A percentile compares a stretch with the other conserved stretches of the same genome.
Conservation (phyloP, 202 grass and related monocot species). For the Zizania palustris region DNA sequence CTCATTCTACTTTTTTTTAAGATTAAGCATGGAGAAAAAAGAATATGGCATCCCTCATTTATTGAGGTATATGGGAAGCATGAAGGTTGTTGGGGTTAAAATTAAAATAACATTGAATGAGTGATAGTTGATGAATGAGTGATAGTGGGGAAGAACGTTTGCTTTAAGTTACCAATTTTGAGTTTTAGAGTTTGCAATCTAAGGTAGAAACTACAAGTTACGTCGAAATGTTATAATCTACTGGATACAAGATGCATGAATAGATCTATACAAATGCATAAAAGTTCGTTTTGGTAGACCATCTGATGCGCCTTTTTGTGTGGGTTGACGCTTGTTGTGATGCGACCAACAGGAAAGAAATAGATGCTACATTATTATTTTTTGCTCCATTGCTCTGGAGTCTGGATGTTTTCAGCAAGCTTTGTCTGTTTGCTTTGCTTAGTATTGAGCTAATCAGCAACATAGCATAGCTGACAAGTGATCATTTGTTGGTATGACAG, state of each 20-base stretch:
- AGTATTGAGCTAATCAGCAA: background rate
- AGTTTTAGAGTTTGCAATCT: slow-evolving; percentile 16
- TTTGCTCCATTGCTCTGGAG: background rate
- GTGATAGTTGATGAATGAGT: too few species aligned
- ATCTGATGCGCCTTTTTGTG: background rate
- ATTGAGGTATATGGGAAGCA: too few species aligned
- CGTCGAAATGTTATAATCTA: slow-evolving; percentile 2
- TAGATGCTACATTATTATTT: background rate
- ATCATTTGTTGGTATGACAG: slow-evolving; percentile 39
- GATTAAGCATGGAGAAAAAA: too few species aligned
- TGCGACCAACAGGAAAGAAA: background rate
- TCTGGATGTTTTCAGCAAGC: background rate
- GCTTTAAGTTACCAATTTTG: background rate
- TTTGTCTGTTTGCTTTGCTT: slow-evolving; percentile 31
- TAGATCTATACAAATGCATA: background rate
- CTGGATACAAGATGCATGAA: background rate
- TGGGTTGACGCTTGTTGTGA: background rate
- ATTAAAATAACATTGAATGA: too few species aligned
- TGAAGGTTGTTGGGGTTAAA: too few species aligned
- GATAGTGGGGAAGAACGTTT: background rate
- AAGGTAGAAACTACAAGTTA: background rate
- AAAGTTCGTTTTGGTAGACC: slow-evolving; percentile 19
- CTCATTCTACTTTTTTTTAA: too few species aligned
- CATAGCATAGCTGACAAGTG: slow-evolving; percentile 19
- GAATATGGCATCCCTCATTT: too few species aligned